phyloP scores from a whole-genome alignment of 441 rosid genomes.

The Rhodomyrtus psidioides region DNA sequence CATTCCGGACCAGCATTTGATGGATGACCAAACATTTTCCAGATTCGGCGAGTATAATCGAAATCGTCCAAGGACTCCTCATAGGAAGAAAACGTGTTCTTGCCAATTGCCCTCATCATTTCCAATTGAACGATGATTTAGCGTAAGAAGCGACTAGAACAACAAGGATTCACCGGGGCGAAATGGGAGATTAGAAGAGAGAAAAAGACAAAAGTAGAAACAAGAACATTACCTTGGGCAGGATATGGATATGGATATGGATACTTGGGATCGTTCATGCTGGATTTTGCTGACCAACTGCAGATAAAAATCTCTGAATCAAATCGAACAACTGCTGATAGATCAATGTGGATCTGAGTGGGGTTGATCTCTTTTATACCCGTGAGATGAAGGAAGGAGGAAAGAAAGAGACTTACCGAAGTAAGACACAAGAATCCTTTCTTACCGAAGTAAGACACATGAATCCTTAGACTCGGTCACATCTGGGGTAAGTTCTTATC shows the following conservation, averaged over 20 bases:
- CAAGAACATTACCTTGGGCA: background rate
- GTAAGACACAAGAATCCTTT: too few species aligned
- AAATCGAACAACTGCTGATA: background rate
- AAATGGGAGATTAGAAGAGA: too few species aligned
- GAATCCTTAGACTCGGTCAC: background rate
- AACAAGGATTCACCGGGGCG: too few species aligned
- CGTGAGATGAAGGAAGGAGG: background rate
- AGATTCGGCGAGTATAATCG: background rate
- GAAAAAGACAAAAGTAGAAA: too few species aligned
- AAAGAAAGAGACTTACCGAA: too few species aligned
- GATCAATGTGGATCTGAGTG: background rate
- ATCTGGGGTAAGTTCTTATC: background rate
- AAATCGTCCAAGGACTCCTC: background rate
- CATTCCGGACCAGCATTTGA: background rate
- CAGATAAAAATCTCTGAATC: background rate
- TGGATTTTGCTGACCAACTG: background rate
- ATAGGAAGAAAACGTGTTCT: background rate
- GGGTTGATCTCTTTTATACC: background rate
- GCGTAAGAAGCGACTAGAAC: background rate
- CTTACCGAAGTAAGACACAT: too few species aligned
- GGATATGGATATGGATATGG: background rate
- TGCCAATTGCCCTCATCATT: too few species aligned
- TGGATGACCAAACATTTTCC: background rate
- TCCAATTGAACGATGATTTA: fast-evolving
- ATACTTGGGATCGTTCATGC: background rate